Conservation (phyloP, 305 asterid species). For the Ilex paraguariensis region DNA sequence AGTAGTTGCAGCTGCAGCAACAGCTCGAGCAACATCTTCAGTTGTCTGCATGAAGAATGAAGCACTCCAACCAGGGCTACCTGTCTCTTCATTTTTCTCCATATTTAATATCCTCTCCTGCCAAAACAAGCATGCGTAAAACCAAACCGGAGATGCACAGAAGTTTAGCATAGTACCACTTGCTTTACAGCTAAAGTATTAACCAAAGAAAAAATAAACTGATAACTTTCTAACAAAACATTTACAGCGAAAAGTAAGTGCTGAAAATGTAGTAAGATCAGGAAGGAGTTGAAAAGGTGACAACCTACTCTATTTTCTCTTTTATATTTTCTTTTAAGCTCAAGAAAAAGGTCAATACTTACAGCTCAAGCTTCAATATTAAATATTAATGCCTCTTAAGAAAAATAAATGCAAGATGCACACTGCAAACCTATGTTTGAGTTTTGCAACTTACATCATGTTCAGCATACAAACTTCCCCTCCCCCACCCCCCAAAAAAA, state of each 20-base stretch:
- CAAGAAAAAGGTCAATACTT: too few relatives aligned
- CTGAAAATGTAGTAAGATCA: background rate
- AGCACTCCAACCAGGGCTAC: conserved; percentile 83
- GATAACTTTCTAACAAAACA: background rate
- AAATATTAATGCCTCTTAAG: too few relatives aligned
- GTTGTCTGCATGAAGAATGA: conserved; percentile 76
- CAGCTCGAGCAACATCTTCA: conserved; percentile 97
- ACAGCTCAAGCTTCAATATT: too few relatives aligned
- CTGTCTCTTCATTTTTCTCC: conserved; percentile 77
- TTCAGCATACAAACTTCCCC: too few relatives aligned
- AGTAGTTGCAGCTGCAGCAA: conserved; percentile 67
- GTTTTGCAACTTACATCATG: too few relatives aligned
- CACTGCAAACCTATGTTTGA: too few relatives aligned
- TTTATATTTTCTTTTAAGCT: too few relatives aligned
- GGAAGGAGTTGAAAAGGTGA: background rate
- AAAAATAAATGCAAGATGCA: too few relatives aligned
- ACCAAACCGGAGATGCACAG: background rate
- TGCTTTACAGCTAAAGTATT: background rate
- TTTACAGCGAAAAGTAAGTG: background rate
- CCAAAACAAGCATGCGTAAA: conserved; percentile 1
- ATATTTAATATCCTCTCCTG: conserved; percentile 33
- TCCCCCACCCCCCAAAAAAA: too few relatives aligned
- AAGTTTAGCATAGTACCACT: too few relatives aligned
- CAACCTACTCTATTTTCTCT: background rate
- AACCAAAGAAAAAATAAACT: background rate